Base-by-base conservation (phyloP, 768 basidiomycete species). In the Suillus americanus region DNA sequence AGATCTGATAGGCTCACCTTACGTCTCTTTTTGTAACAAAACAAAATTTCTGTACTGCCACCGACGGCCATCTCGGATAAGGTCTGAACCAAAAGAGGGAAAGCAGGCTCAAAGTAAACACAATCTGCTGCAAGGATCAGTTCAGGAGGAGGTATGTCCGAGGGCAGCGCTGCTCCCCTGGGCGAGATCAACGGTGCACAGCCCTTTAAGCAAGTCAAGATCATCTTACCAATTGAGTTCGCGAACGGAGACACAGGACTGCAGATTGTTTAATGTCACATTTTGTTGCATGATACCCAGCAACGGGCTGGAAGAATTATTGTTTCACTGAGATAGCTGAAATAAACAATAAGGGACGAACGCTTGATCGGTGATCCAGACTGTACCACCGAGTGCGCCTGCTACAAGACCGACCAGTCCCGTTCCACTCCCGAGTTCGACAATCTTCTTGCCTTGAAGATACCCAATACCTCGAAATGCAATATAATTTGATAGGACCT, bases 91-190 rank as follows among this genome's bases (percentile, higher is more conserved):
- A 98, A 85, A 14, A 95, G 83, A 9, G 94, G 90, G 71, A 97
- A 98, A 0, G 93, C 88, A 14, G 94, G 93, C 76, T 97, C 95
- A 68, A 94, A 95, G 79, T 98, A 98, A 10, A 98, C 95, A 69
- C 95, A 98, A 72, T 98, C 95, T 1, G 95, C 95, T 2, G 92
- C 94, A 5, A 98, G 84, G 64, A 98, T 83, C 30, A 97, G 61
- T 71, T 92, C 87, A 7, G 88, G 84, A 16, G 75, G 79, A 50
- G 79, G 86, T 71, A 78, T 79, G 48, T 68, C 66, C 10, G 69
- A 35, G 10, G 90, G 86, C 40, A 88, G 69, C 1, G 83, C 76
- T 20, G 82, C 79, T 30, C 92, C 95, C 95, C 92, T 94, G 40
- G 12, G 43, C 25, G 43, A 67, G 59, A 66, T 65, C 65, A 70